Evolutionary conservation across 164 flowering plant genomes (phyloP).

Genomic region (Umbilicus rupestris): DNA sequence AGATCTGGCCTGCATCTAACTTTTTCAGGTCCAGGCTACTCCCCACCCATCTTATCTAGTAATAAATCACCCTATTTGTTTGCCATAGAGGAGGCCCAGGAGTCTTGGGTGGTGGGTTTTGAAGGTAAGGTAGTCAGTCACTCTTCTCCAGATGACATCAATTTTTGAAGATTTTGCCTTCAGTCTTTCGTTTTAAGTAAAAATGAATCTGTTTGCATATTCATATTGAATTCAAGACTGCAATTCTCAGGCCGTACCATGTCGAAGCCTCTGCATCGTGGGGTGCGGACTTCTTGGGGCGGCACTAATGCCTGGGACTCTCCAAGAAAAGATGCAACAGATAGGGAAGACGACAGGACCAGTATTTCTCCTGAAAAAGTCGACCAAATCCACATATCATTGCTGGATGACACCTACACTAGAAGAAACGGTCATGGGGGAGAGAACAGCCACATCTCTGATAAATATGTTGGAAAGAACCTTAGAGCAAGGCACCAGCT

Average conservation of each 20-base stretch:
- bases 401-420: background rate
- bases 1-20: no score
- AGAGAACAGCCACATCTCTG: background rate
- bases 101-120: no score
- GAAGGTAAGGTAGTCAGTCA: no score
- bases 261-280: conserved; percentile 6
- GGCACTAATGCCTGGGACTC: conserved; percentile 4
- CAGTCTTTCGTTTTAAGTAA: no score
- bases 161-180: no score
- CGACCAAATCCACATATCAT: background rate
- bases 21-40: no score
- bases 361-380: background rate
- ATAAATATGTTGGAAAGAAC: conserved; percentile 15
- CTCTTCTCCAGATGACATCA: no score
- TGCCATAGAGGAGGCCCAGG: no score
- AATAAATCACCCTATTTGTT: no score
- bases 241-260: background rate
- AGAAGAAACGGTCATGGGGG: background rate
- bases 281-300: conserved; percentile 2
- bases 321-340: background rate
- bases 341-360: background rate
- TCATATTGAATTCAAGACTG: background rate
- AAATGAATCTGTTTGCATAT: background rate
- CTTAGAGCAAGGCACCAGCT: conserved; percentile 48
- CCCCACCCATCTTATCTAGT: no score